Base-by-base conservation (phyloP, 768 basidiomycete genomes). In the Pleurotus sapidus region DNA sequence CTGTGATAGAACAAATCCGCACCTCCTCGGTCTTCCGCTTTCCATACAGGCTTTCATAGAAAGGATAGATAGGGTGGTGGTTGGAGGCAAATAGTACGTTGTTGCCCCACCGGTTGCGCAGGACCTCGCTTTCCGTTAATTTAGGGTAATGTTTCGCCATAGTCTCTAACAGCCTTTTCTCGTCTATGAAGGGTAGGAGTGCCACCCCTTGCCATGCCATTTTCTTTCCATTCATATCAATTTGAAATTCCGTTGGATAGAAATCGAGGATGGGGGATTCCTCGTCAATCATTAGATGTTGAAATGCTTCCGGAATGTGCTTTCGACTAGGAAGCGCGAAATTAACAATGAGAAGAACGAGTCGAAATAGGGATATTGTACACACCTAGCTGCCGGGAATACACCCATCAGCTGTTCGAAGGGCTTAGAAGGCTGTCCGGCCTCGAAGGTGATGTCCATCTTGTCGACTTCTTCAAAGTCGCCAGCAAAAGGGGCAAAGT, bases 121-220 rank as follows among this genome's bases (percentile, higher is more conserved):
- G 76, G n/a, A 80, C 73, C 72, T 99, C 95, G 8, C 90, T 92
- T 57, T 92, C 89, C 0, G 82, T 83, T 46, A 99, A 78, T 47
- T 83, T 84, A 50, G 77, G 72, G 68, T 89, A 89, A 60, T 75
- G 79, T 11, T 77, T 69, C 6, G 77, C 82, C 89, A 99, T 93
- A 3, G 95, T 93, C 34, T 84, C 87, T 55, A 98, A 74, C 23
- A 99, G 74, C 34, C 95, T 83, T 56, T 80, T 81, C 68, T 87
- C 80, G 67, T 98, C 92, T 60, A 99, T 98, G 77, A 98, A 99
- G 0, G 97, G 95, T 18, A 99, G 77, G 7, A 99, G 77, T 0
- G 97, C 95, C 56, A 99, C 94, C 55, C 97, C 97, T 71, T 99
- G 96, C 97, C 97, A 99, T 5, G 91, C 81, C 95, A 98, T 98